Evolutionary conservation across 208 protist genomes (phyloP).

Genomic region (Blechomonas ayalai): DNA sequence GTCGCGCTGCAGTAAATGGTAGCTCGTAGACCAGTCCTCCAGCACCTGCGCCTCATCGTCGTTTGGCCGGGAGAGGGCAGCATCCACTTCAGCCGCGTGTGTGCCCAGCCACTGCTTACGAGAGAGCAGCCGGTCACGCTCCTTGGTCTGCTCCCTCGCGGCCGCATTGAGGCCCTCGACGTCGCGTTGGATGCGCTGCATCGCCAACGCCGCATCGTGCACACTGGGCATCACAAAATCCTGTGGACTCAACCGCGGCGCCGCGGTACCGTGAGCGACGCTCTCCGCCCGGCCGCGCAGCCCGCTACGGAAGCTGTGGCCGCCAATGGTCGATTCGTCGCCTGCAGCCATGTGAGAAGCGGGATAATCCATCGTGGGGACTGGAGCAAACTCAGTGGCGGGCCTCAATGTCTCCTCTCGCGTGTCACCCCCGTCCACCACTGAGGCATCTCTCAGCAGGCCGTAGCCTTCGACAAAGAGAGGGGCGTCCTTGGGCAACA

Average conservation of each 20-base stretch:
- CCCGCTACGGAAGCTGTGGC: neutral
- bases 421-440: neutral
- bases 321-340: neutral
- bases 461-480: constrained; percentile 72
- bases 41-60: constrained; percentile 38
- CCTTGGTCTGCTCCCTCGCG: constrained; percentile 52
- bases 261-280: neutral
- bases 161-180: constrained; percentile 79
- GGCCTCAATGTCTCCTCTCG: neutral
- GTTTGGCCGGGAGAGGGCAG: constrained; percentile 15
- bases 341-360: neutral
- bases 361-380: constrained; percentile 5
- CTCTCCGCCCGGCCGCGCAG: neutral
- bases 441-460: constrained; percentile 10
- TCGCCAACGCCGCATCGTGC: constrained; percentile 46
- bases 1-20: constrained; percentile 25
- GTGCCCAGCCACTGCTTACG: constrained; percentile 8
- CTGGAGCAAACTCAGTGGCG: constrained; percentile 6
- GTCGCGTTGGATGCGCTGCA: constrained; percentile 73
- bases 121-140: constrained; percentile 21
- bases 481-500: constrained; percentile 3
- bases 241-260: constrained; percentile 6
- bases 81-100: constrained; percentile 11
- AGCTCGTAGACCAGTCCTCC: constrained; percentile 36
- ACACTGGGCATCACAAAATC: constrained; percentile 65